Evolutionary conservation across 345 rosid genomes (phyloP).

Genomic region (Camelina hispida): DNA sequence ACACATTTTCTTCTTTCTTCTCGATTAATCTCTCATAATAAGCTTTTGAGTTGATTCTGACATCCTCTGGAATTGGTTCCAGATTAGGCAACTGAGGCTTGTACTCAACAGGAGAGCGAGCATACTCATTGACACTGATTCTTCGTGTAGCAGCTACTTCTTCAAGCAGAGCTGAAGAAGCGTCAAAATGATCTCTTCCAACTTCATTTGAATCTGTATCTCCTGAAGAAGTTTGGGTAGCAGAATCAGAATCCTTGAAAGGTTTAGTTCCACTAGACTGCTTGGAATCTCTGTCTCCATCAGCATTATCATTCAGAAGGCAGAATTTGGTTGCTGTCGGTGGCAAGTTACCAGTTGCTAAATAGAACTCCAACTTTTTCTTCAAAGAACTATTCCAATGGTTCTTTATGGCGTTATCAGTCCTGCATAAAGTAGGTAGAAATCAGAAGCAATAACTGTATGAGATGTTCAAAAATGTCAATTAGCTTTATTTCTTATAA

Average conservation of each 20-base stretch:
- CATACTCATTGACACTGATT: conserved; percentile 48
- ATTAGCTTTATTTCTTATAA: conserved; percentile 49
- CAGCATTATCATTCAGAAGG: conserved; percentile 26
- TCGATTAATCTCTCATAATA: conserved; percentile 42
- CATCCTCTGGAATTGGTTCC: conserved; percentile 45
- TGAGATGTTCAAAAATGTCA: neutral
- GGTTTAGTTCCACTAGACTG: conserved; percentile 32
- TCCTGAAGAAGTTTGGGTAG: conserved; percentile 62
- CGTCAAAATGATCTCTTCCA: conserved; percentile 54
- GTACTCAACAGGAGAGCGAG: conserved; percentile 60
- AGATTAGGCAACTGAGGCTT: conserved; percentile 42
- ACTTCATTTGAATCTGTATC: conserved; percentile 58
- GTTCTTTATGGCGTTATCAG: conserved; percentile 92
- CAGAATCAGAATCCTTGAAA: conserved; percentile 58
- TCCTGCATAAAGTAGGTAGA: conserved; percentile 54
- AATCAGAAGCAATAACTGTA: conserved; percentile 3
- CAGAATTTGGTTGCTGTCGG: conserved; percentile 59
- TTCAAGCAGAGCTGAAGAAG: conserved; percentile 51
- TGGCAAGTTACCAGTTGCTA: conserved; percentile 67
- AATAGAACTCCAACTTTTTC: conserved; percentile 85
- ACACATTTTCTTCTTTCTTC: conserved; percentile 40
- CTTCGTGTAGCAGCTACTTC: conserved; percentile 57
- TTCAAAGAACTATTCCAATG: conserved; percentile 99
- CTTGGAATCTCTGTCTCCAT: conserved; percentile 37
- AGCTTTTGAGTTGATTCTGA: conserved; percentile 39